Evolutionary conservation across 306 rosid species (phyloP), one percentile per base, ranked within the genome.

Genomic region (Cicer chorassanicum): DNA sequence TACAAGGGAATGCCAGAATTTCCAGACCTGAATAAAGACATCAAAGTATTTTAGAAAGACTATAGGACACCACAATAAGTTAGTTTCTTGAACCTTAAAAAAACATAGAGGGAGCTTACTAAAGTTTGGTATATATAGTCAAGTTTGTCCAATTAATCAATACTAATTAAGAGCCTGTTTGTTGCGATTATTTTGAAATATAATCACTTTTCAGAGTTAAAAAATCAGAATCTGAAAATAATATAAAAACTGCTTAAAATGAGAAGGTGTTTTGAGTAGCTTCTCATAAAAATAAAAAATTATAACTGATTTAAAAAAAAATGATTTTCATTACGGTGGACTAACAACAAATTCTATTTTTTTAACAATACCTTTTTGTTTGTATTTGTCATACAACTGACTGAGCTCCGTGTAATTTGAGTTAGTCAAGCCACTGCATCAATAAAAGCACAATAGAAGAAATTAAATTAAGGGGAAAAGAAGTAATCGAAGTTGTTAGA

Each of bases 1-100:
- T 94, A 86, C 99, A 94, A 0, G 99, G 97, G 82, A 94, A 94
- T 66, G 97, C 99, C 75, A 94, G 87, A 73, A 94, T 94, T 78
- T 94, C 99, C 73, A 94, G 43, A 69, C 96, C 99, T 94, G 65
- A 59, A 71, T 6, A 55, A 72, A 41, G 36, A 51, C 51, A 10
- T 10, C 13, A 7, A 10, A 44, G 14, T 16, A 13, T 76, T 34
- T 65, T 1, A 84, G 68, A 76, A 44, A 51, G 77, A 13, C 5
- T 1, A 70, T 15, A 9, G 56, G 45, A 42, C 14, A 55, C 50
- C 34, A 40, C 43, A 46, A 7, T 15, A 38, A 49, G 56, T 39
- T 24, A 48, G 46, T 42, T n/a, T 66, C 18, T 72, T 70, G 46
- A 46, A 61, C 53, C 71, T 39, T 49, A 69, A 62, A 49, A 54